Evolutionary conservation across 768 basidiomycete genomes (phyloP).

Genomic region (Mycena galopus): DNA sequence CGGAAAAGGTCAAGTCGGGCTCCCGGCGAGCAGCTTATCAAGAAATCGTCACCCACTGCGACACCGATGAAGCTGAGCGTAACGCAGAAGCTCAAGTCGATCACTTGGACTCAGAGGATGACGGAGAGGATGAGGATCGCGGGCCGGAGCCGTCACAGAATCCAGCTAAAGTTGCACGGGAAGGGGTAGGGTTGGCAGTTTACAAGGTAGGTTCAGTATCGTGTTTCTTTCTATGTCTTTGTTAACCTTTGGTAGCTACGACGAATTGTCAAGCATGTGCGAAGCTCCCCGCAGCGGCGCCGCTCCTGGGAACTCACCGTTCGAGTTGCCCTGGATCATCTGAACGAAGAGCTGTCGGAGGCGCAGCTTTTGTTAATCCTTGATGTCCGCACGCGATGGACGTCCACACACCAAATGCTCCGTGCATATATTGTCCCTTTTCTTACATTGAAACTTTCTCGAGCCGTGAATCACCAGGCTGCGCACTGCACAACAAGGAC

Average conservation of each 20-base stretch:
- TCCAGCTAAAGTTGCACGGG: not conserved
- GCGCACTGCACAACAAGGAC: not conserved
- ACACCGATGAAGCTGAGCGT: too few species aligned
- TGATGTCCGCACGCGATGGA: conserved; percentile 35
- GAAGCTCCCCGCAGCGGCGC: conserved; percentile 34
- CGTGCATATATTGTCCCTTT: too few species aligned
- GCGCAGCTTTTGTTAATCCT: conserved; percentile 30
- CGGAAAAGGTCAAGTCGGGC: too few species aligned
- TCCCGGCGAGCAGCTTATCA: too few species aligned
- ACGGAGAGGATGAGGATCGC: too few species aligned
- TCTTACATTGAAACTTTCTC: too few species aligned
- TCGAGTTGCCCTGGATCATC: not conserved
- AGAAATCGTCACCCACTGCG: too few species aligned
- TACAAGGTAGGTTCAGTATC: not conserved
- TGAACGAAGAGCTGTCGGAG: not conserved
- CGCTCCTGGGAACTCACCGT: conserved; percentile 30
- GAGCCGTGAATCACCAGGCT: not conserved
- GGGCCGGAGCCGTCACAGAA: not conserved
- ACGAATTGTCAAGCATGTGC: conserved; percentile 27
- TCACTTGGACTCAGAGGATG: too few species aligned
- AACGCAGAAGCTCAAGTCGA: too few species aligned
- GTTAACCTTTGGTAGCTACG: conserved; percentile 18
- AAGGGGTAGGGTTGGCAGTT: not conserved
- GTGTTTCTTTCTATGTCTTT: not conserved
- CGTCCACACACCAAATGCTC: conserved; percentile 35